Conservation (phyloP, 2,329 filamentous ascomycete species). For the Didymella pinodella region DNA sequence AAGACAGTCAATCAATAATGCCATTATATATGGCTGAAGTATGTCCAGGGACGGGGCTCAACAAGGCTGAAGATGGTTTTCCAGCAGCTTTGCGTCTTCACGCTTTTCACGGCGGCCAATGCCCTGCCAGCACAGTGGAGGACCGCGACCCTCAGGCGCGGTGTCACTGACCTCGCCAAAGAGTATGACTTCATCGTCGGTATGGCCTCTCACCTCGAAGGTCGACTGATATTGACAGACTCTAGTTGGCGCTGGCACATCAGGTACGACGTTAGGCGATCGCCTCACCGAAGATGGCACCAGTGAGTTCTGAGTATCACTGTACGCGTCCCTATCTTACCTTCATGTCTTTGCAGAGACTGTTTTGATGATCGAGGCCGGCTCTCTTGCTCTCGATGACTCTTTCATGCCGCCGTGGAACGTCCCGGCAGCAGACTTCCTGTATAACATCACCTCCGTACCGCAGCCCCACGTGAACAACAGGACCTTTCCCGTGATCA, state of each 20-base stretch:
- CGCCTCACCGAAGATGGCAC: constrained; percentile 32
- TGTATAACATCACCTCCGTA: constrained; percentile 28
- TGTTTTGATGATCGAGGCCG: constrained; percentile 42
- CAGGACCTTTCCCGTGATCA: constrained; percentile 8
- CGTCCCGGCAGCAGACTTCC: constrained; percentile 35
- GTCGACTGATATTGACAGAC: neutral
- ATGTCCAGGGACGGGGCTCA: neutral
- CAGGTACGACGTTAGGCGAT: constrained; percentile 38
- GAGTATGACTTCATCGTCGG: constrained; percentile 13
- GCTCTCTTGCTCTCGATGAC: constrained; percentile 32
- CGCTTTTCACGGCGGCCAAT: neutral
- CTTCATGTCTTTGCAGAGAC: constrained; percentile 18
- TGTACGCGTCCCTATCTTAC: too few relatives aligned
- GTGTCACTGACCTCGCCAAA: neutral
- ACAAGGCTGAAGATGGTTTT: neutral
- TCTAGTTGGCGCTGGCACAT: constrained; percentile 34
- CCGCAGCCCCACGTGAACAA: constrained; percentile 29
- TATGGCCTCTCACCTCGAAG: neutral
- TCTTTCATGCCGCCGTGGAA: constrained; percentile 35
- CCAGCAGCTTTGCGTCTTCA: neutral
- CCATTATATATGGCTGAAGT: neutral
- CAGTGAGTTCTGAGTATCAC: constrained; percentile 13
- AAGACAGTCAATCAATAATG: neutral
- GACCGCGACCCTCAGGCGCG: neutral
- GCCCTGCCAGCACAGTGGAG: constrained; percentile 2